phyloP scores from a whole-genome alignment of 331 rosid species.

The Telfairia occidentalis region DNA sequence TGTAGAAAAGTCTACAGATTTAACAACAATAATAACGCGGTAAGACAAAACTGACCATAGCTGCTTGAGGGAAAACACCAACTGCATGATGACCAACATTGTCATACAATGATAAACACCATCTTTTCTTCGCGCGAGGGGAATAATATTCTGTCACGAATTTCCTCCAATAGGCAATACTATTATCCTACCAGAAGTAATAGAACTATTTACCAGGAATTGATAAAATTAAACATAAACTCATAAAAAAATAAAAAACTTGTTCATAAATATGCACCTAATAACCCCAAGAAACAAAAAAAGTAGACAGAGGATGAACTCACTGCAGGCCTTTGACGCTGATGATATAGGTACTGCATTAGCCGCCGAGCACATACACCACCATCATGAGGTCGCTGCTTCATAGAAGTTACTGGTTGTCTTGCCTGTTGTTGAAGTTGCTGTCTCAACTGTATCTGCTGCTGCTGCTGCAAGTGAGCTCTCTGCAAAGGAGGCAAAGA shows the following conservation, averaged over 20 bases:
- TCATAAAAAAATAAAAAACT: background rate
- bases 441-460: conserved; percentile 71
- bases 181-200: conserved; percentile 50
- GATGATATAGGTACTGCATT: conserved; percentile 97
- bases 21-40: conserved; percentile 10
- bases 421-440: conserved; percentile 67
- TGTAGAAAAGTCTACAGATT: background rate
- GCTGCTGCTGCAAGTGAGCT: conserved; percentile 67
- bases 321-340: conserved; percentile 75
- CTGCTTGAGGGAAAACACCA: conserved; percentile 92
- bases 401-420: conserved; percentile 44
- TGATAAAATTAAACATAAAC: background rate
- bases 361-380: conserved; percentile 88
- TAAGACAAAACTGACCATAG: conserved; percentile 44
- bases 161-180: conserved; percentile 96
- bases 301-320: conserved; percentile 22
- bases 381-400: conserved; percentile 73
- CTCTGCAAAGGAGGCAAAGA: conserved; percentile 82
- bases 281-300: background rate
- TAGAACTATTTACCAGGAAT: background rate
- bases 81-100: conserved; percentile 80
- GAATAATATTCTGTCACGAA: conserved; percentile 93
- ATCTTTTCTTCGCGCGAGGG: conserved; percentile 86
- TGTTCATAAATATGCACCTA: background rate
- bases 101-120: conserved; percentile 83